Evolutionary conservation across 208 protist genomes (phyloP), one percentile per base, ranked within the genome.

Genomic region (Wallacemonas sp.): DNA sequence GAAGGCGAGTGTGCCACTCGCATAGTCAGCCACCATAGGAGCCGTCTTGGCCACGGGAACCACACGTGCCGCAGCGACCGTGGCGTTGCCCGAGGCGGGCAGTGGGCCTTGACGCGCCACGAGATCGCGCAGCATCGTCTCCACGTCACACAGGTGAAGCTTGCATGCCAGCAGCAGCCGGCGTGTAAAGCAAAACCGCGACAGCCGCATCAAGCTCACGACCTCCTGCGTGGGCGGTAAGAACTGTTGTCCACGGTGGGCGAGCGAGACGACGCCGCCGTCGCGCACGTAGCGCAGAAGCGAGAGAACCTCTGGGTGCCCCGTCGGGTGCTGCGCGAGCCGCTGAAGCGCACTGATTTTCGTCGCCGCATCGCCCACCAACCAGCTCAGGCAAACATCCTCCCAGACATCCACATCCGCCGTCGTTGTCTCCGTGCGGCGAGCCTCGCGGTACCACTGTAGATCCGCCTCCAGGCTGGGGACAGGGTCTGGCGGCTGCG

Each of bases 1-100:
- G 60, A 95, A 93, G 15, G 61, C 68, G 22, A 95, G 68, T 2
- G 87, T 93, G 27, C 89, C 89, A 10, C 84, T 85, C 64, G 83
- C 81, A 71, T 80, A 87, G 63, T 95, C 78, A 1, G 78, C 86
- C 15, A 79, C 36, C 64, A 91, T 86, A 19, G 70, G 66, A 12
- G 81, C 12, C 2, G 19, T 26, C 22, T 60, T 48, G 3, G 54
- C 44, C 2, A 50, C 46, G 10, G 59, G 39, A n/a, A n/a, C n/a
- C n/a, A n/a, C n/a, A n/a, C n/a, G n/a, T n/a, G n/a, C n/a, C n/a
- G n/a, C n/a, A n/a, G n/a, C n/a, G n/a, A n/a, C n/a, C n/a, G n/a
- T 9, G 30, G 30, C 17, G 53, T 34, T 0, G 21, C 17, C 29
- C 3, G 33, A 38, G 19, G 5, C 4, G 30, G 12, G 13, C 5